Evolutionary conservation across 495 filamentous ascomycete species (phyloP).

Genomic region (Cercophora newfieldiana): DNA sequence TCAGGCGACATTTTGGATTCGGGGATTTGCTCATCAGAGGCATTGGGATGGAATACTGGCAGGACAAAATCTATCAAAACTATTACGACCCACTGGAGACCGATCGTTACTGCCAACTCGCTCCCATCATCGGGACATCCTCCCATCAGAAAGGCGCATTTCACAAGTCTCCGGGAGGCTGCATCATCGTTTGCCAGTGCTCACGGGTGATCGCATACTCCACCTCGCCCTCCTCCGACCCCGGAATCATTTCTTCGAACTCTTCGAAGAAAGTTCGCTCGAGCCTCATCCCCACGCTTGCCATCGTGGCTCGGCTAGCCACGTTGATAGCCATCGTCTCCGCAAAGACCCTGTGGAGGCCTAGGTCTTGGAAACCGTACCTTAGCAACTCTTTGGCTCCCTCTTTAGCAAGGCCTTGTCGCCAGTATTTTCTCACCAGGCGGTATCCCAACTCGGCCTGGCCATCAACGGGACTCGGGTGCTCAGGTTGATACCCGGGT

Average conservation of each 20-base stretch:
- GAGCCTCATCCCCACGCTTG: constrained; percentile 3
- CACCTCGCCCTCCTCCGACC: constrained; percentile 14
- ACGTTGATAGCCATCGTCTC: constrained; percentile 14
- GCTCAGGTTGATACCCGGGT: not conserved
- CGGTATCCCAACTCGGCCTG: constrained; percentile 14
- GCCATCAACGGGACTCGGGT: not conserved
- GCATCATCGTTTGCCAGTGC: constrained; percentile 8
- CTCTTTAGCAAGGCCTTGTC: constrained; percentile 16
- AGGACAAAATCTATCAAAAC: too few species aligned
- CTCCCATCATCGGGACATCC: not conserved
- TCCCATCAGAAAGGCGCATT: not conserved
- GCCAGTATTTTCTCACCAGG: constrained; percentile 7
- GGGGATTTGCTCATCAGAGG: too few species aligned
- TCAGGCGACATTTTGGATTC: too few species aligned
- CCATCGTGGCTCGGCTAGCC: constrained; percentile 14
- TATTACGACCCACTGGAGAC: too few species aligned
- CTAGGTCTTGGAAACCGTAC: constrained; percentile 14
- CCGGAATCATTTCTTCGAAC: constrained; percentile 11
- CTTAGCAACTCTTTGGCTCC: constrained; percentile 9
- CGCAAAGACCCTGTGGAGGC: not conserved
- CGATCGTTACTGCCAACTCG: not conserved
- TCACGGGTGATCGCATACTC: constrained; percentile 14
- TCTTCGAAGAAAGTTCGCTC: constrained; percentile 7
- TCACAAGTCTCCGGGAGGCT: not conserved
- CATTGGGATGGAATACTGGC: too few species aligned